Evolutionary conservation across 257 asterid genomes (phyloP).

Genomic region (Gentiana straminea): DNA sequence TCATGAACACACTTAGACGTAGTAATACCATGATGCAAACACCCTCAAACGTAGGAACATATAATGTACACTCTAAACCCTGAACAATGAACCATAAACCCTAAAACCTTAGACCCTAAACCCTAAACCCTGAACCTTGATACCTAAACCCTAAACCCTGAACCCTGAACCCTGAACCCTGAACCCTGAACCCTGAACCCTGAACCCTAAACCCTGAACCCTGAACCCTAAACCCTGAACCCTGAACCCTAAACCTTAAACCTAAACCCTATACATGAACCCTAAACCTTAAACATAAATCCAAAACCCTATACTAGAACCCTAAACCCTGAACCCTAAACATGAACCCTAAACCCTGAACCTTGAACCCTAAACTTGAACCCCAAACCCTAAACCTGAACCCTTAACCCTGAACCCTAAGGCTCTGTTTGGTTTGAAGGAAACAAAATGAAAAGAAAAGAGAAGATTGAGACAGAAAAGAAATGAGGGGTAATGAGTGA

Average conservation of each 20-base stretch:
- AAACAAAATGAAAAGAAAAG: no score
- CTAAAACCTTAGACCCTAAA: neutral
- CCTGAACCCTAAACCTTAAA: neutral
- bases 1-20: no score
- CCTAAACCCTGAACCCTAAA: conserved; percentile 1
- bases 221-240: neutral
- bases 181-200: neutral
- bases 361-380: neutral
- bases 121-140: neutral
- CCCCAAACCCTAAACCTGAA: conserved; percentile 1
- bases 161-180: no score
- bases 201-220: conserved; percentile 1
- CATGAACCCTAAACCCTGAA: neutral
- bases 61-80: no score
- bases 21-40: no score
- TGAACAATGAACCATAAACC: no score
- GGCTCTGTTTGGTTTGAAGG: no score
- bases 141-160: neutral
- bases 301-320: neutral
- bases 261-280: neutral
- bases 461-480: no score
- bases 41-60: no score
- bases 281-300: neutral
- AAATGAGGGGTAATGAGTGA: no score
- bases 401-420: conserved; percentile 2